Percentiles rank a stretch among this genome's conserved stretches.
Evolutionary conservation across 176 grass and related monocot species (phyloP).

Genomic region (Saccharum officinarum): DNA sequence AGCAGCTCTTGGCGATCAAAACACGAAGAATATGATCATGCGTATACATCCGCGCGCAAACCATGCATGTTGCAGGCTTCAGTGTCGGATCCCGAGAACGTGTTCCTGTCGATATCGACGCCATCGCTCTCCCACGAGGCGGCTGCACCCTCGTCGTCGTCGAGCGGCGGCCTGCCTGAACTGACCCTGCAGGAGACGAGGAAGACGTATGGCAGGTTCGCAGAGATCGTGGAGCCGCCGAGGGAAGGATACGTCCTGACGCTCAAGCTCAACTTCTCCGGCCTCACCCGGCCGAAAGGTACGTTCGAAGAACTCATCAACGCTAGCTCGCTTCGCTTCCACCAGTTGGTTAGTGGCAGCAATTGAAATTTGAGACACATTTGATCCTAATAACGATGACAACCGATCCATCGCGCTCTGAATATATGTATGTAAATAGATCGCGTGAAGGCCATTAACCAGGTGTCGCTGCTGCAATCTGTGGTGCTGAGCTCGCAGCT

Average conservation of each 20-base stretch:
- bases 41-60: too few species aligned
- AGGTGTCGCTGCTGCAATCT: constrained; percentile 69
- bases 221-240: constrained; percentile 64
- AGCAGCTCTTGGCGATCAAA: neutral
- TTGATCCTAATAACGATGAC: too few species aligned
- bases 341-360: too few species aligned
- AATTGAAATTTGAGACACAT: too few species aligned
- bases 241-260: constrained; percentile 70
- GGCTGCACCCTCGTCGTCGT: constrained; percentile 25
- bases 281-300: constrained; percentile 56
- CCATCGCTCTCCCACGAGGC: constrained; percentile 51
- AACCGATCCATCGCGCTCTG: neutral
- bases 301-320: too few species aligned
- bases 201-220: constrained; percentile 45
- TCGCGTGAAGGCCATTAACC: constrained; percentile 49
- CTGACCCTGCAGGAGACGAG: constrained; percentile 61
- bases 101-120: constrained; percentile 74
- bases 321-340: too few species aligned
- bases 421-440: constrained; percentile 16
- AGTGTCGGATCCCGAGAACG: constrained; percentile 54
- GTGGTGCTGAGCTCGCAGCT: constrained; percentile 73
- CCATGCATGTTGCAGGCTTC: constrained; percentile 44
- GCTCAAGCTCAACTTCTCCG: constrained; percentile 75
- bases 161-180: constrained; percentile 45
- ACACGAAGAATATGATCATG: neutral